phyloP scores from a whole-genome alignment of 345 rosid genomes.

The Melastoma malabathricum region DNA sequence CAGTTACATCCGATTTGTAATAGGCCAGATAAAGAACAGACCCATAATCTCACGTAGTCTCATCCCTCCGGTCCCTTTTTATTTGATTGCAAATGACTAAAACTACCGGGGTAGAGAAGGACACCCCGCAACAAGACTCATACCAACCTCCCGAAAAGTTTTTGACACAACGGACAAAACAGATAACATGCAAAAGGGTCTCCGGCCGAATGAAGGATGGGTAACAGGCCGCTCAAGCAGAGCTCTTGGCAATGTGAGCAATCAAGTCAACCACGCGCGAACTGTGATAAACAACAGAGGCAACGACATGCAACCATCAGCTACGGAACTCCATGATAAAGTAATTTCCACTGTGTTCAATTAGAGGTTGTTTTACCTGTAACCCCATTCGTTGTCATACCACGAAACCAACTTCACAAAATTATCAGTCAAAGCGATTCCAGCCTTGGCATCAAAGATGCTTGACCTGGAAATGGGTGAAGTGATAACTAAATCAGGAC shows the following conservation, averaged over 20 bases:
- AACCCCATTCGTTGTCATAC: slow-evolving; percentile 96
- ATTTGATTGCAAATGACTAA: neutral
- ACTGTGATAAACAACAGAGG: slow-evolving; percentile 20
- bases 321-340: neutral
- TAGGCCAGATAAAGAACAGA: too few relatives aligned
- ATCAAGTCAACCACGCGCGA: slow-evolving; percentile 74
- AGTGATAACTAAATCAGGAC: neutral
- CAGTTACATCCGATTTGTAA: too few relatives aligned
- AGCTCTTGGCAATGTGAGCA: slow-evolving; percentile 40
- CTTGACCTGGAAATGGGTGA: slow-evolving; percentile 43
- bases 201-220: slow-evolving; percentile 1
- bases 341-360: too few relatives aligned
- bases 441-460: slow-evolving; percentile 94
- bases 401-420: slow-evolving; percentile 70
- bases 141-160: too few relatives aligned
- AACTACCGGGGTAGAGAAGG: neutral
- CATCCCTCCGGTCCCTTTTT: too few relatives aligned
- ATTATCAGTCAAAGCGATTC: slow-evolving; percentile 56
- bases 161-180: too few relatives aligned
- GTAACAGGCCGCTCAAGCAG: slow-evolving; percentile 7
- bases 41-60: too few relatives aligned
- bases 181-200: too few relatives aligned
- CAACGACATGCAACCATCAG: neutral
- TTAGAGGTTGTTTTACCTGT: slow-evolving; percentile 33
- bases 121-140: too few relatives aligned